These are phyloP conservation scores for Beverwykella pulmonaria DNA, from an alignment of 495 filamentous ascomycete species.

Conservation along the genomic window DNA sequence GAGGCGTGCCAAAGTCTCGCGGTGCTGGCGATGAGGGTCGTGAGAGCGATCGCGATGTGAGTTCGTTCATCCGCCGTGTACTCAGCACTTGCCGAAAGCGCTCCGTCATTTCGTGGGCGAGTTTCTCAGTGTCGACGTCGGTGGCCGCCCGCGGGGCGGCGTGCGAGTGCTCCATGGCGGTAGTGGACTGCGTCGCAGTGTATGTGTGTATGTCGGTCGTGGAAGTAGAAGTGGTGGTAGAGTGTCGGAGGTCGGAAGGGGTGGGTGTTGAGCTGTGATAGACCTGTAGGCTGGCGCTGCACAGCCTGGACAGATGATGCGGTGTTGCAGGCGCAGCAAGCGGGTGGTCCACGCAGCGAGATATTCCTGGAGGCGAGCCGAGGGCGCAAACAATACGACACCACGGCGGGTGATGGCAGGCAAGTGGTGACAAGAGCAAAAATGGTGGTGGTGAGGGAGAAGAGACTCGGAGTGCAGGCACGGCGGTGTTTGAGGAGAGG, in stretches of 20 bases:
- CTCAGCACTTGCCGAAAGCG: conserved; percentile 79
- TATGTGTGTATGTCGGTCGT: background rate
- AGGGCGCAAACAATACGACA: background rate
- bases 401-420: background rate
- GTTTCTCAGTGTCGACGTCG: conserved; percentile 36
- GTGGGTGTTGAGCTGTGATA: background rate
- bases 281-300: conserved; percentile 13
- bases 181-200: background rate
- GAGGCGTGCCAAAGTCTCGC: conserved; percentile 45
- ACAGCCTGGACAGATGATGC: conserved; percentile 28
- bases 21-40: conserved; percentile 59
- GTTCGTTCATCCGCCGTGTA: conserved; percentile 75
- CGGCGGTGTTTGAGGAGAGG: background rate
- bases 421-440: background rate
- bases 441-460: background rate
- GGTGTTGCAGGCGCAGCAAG: conserved; percentile 28
- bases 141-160: conserved; percentile 24
- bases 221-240: background rate
- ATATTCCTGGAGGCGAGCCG: conserved; percentile 17
- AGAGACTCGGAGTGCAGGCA: background rate
- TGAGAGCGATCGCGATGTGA: conserved; percentile 58
- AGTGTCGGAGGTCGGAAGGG: conserved; percentile 9
- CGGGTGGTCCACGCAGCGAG: background rate
- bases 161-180: conserved; percentile 36
- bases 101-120: conserved; percentile 54